phyloP scores from a whole-genome alignment of 2,329 filamentous ascomycete genomes.

The Fusarium domesticum region DNA sequence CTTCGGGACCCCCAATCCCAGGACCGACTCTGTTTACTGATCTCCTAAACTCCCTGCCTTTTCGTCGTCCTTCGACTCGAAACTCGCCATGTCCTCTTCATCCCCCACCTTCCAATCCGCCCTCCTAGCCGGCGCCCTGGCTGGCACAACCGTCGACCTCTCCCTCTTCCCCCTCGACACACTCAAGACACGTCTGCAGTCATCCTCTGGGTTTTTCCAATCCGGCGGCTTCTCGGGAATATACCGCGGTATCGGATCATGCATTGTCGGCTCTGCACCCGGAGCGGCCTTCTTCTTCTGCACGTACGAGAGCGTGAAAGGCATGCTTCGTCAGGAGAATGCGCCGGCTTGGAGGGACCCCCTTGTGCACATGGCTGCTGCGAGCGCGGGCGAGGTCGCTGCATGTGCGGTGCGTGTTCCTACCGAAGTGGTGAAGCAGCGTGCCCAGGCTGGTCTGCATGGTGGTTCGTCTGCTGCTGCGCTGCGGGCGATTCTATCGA shows the following conservation, averaged over 20 bases:
- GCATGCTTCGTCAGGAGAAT: conserved; percentile 36
- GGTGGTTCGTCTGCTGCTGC: conserved; percentile 66
- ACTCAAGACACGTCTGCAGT: conserved; percentile 95
- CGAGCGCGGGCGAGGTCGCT: conserved; percentile 81
- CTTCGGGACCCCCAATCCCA: neutral
- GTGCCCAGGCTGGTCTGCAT: conserved; percentile 84
- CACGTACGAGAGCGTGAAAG: conserved; percentile 79
- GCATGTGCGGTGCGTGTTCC: conserved; percentile 91
- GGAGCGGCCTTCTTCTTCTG: conserved; percentile 97
- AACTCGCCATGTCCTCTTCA: conserved; percentile 8
- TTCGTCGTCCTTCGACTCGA: neutral
- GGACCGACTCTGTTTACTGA: neutral
- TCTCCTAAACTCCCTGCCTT: neutral
- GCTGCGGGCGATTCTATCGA: conserved; percentile 65
- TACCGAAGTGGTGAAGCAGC: conserved; percentile 95
- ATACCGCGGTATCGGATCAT: conserved; percentile 87
- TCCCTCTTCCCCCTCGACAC: conserved; percentile 98
- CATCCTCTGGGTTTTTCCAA: conserved; percentile 70
- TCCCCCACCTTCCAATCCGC: conserved; percentile 54
- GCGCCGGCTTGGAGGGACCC: conserved; percentile 28
- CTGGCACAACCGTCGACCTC: conserved; percentile 94
- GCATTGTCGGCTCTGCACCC: conserved; percentile 86
- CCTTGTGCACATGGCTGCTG: conserved; percentile 76
- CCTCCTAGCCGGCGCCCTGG: conserved; percentile 79
- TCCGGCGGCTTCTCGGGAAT: conserved; percentile 87